Percentiles rank a stretch among this genome's conserved stretches.
Conservation (phyloP, 352 stramenopile genomes). For the Globisporangium nunn region DNA sequence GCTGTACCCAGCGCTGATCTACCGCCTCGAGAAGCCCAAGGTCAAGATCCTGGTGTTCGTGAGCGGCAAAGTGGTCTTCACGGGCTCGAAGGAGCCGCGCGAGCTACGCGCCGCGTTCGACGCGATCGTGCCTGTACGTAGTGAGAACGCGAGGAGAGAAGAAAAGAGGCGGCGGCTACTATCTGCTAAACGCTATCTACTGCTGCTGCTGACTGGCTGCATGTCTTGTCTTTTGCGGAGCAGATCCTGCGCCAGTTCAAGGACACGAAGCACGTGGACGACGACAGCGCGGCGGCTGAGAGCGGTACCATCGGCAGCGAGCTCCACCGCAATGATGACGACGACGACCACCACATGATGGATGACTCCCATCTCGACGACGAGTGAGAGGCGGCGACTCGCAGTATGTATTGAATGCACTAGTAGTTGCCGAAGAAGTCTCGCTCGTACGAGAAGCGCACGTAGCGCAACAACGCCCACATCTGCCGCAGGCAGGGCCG, state of each 20-base stretch:
- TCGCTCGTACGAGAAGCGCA: conserved; percentile 27
- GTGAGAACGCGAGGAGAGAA: too few relatives aligned
- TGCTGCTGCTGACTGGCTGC: neutral
- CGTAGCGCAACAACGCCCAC: conserved; percentile 21
- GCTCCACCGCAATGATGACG: conserved; percentile 2
- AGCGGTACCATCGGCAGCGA: neutral
- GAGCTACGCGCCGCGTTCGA: conserved; percentile 83
- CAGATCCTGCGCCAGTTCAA: conserved; percentile 65
- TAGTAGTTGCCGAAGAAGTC: conserved; percentile 26
- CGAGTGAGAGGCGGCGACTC: neutral
- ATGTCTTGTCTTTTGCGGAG: neutral
- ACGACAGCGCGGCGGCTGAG: conserved; percentile 1
- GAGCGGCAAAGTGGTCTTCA: conserved; percentile 96
- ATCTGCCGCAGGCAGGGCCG: neutral
- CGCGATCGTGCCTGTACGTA: conserved; percentile 60
- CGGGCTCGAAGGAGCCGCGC: conserved; percentile 84
- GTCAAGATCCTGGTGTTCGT: conserved; percentile 99
- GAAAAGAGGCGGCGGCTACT: too few relatives aligned
- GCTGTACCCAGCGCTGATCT: conserved; percentile 98
- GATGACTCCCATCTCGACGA: conserved; percentile 38
- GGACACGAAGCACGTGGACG: conserved; percentile 30
- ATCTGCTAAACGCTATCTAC: too few relatives aligned
- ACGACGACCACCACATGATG: conserved; percentile 18
- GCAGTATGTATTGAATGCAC: neutral
- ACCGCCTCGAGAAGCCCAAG: conserved; percentile 93